Conservation (phyloP, 1,284 basidiomycete species). For the Malassezia furfur region DNA sequence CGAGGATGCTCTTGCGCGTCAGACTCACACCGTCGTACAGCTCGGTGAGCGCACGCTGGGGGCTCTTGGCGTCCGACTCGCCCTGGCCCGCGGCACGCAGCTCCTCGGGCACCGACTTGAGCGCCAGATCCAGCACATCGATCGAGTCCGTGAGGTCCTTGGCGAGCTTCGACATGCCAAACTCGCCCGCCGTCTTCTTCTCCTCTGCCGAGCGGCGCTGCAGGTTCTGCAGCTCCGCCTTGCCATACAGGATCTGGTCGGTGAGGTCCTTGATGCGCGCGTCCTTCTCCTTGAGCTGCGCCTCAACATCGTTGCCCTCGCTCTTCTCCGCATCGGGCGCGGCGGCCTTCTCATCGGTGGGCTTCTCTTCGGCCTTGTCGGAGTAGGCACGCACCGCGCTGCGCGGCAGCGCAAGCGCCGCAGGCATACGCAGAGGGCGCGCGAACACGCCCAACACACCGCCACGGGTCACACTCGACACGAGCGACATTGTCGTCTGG, state of each 20-base stretch:
- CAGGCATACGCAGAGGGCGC: neutral
- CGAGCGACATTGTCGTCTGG: neutral
- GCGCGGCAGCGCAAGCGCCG: neutral
- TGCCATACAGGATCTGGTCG: constrained; percentile 42
- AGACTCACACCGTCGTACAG: constrained; percentile 73
- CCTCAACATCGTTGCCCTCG: constrained; percentile 21
- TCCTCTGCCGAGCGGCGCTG: constrained; percentile 81
- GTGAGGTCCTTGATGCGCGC: constrained; percentile 43
- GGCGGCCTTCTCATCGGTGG: constrained; percentile 23
- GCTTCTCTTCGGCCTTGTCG: constrained; percentile 23
- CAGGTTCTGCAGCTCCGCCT: constrained; percentile 86
- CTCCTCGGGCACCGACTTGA: constrained; percentile 63
- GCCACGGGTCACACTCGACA: neutral
- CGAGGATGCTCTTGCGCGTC: constrained; percentile 77
- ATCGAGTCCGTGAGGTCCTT: constrained; percentile 78
- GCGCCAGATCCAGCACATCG: constrained; percentile 79
- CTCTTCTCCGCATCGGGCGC: constrained; percentile 1
- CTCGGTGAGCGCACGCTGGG: constrained; percentile 33
- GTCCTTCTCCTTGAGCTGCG: constrained; percentile 44
- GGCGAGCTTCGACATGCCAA: constrained; percentile 84
- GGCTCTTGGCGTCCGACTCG: constrained; percentile 32
- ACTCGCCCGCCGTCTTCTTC: constrained; percentile 82
- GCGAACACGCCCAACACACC: constrained; percentile 9
- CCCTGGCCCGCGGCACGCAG: constrained; percentile 33
- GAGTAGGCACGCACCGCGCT: constrained; percentile 3